Percentiles rank a stretch among this genome's conserved stretches.
These are phyloP conservation scores for Suillus hirtellus DNA, from an alignment of 768 basidiomycete genomes.

Conservation along the genomic window DNA sequence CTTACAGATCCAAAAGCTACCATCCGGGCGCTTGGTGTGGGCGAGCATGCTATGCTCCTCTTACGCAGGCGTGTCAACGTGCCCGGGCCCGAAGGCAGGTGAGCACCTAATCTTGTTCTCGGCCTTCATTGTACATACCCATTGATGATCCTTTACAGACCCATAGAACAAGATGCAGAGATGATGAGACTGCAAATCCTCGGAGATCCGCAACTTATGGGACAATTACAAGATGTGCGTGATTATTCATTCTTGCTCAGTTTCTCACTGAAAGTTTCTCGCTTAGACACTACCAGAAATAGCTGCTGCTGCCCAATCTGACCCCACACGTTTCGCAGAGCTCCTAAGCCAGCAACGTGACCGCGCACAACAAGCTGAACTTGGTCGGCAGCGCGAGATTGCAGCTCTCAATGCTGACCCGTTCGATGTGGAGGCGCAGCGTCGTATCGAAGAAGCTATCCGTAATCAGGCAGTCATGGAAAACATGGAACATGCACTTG, in stretches of 20 bases:
- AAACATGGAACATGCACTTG: conserved; percentile 92
- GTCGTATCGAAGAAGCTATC: conserved; percentile 91
- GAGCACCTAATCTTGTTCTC: conserved; percentile 6
- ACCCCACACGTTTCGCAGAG: conserved; percentile 75
- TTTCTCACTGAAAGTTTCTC: background rate
- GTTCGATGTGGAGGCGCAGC: conserved; percentile 89
- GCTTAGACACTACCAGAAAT: conserved; percentile 81
- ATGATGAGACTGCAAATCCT: conserved; percentile 88
- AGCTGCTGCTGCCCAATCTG: conserved; percentile 62
- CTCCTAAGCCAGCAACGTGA: conserved; percentile 64
- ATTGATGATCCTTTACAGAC: conserved; percentile 38
- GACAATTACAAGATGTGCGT: conserved; percentile 66
- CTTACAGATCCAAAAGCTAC: conserved; percentile 67
- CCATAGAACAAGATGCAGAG: conserved; percentile 80
- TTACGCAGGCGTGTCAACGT: conserved; percentile 59
- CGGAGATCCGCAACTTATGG: conserved; percentile 81
- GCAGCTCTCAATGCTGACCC: conserved; percentile 81
- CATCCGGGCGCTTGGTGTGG: conserved; percentile 63
- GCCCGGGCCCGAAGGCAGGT: conserved; percentile 41
- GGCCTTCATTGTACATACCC: background rate
- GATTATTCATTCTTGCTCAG: background rate
- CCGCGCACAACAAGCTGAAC: conserved; percentile 53
- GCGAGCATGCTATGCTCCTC: conserved; percentile 61
- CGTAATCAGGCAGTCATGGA: conserved; percentile 86
- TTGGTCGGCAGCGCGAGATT: conserved; percentile 61